A percentile compares a stretch with the other conserved stretches of the same genome.
Evolutionary conservation across 306 rosid genomes (phyloP).

Genomic region (Morella rubra): DNA sequence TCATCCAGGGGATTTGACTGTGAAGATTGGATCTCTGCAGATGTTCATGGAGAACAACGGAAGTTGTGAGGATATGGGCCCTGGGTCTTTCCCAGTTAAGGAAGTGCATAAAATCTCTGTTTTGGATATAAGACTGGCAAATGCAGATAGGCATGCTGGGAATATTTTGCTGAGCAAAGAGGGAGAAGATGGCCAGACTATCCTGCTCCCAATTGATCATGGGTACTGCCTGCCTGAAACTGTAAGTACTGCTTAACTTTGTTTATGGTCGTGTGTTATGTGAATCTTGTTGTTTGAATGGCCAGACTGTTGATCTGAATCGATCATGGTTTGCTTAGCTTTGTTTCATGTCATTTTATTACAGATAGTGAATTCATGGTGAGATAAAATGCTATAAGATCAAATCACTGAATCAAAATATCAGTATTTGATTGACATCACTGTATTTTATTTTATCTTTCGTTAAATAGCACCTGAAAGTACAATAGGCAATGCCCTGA

Average conservation of each 20-base stretch:
- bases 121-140: conserved; percentile 82
- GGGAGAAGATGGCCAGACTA: conserved; percentile 48
- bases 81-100: conserved; percentile 69
- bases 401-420: too few relatives aligned
- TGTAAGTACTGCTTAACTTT: conserved; percentile 44
- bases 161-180: conserved; percentile 68
- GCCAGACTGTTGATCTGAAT: too few relatives aligned
- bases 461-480: too few relatives aligned
- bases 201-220: conserved; percentile 89
- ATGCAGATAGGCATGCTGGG: conserved; percentile 94
- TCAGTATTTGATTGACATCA: too few relatives aligned
- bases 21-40: conserved; percentile 94
- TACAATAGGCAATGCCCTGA: too few relatives aligned
- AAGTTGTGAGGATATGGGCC: conserved; percentile 95
- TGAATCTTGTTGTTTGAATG: too few relatives aligned
- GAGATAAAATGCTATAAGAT: neutral
- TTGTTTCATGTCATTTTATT: neutral
- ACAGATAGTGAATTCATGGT: neutral
- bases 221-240: conserved; percentile 95
- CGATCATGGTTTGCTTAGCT: neutral
- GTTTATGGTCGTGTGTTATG: neutral
- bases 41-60: conserved; percentile 80
- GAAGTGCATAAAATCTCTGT: conserved; percentile 89
- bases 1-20: conserved; percentile 55
- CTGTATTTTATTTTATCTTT: too few relatives aligned